Evolutionary conservation across 2,329 filamentous ascomycete species (phyloP).

Genomic region (Cladophialophora immunda): DNA sequence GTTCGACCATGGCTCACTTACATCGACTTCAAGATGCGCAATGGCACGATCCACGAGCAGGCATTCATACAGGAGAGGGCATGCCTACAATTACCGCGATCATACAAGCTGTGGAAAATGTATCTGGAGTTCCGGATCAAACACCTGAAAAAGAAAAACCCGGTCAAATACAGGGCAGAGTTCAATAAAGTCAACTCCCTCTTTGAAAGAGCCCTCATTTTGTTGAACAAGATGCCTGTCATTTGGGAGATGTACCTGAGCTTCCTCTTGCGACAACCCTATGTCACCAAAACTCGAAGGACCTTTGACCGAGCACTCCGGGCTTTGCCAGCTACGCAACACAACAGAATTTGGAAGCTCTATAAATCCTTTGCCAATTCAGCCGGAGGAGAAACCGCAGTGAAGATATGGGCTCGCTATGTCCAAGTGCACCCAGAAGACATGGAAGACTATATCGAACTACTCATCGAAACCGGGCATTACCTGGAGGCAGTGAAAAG

Average conservation of each 20-base stretch:
- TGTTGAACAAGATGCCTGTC: slow-evolving; percentile 97
- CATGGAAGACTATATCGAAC: slow-evolving; percentile 91
- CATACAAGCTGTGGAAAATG: slow-evolving; percentile 99
- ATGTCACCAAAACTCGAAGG: slow-evolving; percentile 83
- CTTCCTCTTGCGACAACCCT: slow-evolving; percentile 90
- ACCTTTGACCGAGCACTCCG: slow-evolving; percentile 93
- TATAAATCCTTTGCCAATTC: slow-evolving; percentile 93
- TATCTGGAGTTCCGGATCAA: slow-evolving; percentile 86
- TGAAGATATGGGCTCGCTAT: slow-evolving; percentile 93
- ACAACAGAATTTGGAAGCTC: slow-evolving; percentile 92
- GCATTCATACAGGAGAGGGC: slow-evolving; percentile 90
- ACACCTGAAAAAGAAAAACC: slow-evolving; percentile 83
- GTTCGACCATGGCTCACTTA: slow-evolving; percentile 96
- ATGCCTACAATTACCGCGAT: slow-evolving; percentile 86
- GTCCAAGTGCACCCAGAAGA: slow-evolving; percentile 98
- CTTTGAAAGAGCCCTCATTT: slow-evolving; percentile 89
- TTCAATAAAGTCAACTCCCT: slow-evolving; percentile 94
- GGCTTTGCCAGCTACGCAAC: slow-evolving; percentile 91
- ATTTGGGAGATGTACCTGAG: slow-evolving; percentile 98
- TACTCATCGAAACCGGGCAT: slow-evolving; percentile 79
- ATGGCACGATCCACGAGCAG: slow-evolving; percentile 86
- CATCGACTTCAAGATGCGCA: slow-evolving; percentile 86
- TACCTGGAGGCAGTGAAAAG: slow-evolving; percentile 91
- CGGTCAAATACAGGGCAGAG: slow-evolving; percentile 79
- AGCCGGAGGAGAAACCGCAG: slow-evolving; percentile 85